phyloP scores from a whole-genome alignment of 345 rosid species.

The Brassica incana region DNA sequence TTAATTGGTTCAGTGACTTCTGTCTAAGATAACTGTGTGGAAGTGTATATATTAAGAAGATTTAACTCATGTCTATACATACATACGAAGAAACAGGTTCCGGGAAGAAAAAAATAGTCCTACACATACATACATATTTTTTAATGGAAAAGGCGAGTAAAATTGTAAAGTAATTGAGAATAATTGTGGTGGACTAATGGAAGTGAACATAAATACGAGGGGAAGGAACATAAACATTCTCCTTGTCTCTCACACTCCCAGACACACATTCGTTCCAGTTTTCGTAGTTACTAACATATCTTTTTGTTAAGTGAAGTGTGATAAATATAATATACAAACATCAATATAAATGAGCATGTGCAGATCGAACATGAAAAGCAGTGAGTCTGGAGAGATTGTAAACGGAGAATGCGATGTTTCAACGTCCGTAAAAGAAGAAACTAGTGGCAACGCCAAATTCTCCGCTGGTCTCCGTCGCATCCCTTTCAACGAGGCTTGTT shows the following conservation, averaged over 20 bases:
- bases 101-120: not conserved
- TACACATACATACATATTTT: not conserved
- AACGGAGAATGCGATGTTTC: constrained; percentile 34
- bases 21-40: constrained; percentile 11
- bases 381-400: constrained; percentile 33
- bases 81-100: not conserved
- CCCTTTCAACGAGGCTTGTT: constrained; percentile 38
- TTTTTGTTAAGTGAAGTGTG: not conserved
- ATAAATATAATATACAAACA: not conserved
- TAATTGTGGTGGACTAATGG: constrained; percentile 6
- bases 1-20: constrained; percentile 1
- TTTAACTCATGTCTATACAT: not conserved
- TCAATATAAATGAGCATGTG: constrained; percentile 31
- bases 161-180: constrained; percentile 12
- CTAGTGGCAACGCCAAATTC: constrained; percentile 23
- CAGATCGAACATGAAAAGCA: constrained; percentile 25
- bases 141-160: not conserved
- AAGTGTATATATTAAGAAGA: not conserved
- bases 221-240: constrained; percentile 23
- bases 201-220: constrained; percentile 30
- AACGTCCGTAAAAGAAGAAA: constrained; percentile 35
- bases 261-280: not conserved
- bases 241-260: constrained; percentile 27
- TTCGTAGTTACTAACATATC: not conserved
- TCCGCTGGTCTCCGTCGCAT: constrained; percentile 38